Evolutionary conservation across 345 rosid genomes (phyloP), one percentile per base, ranked within the genome.

Genomic region (Diplotaxis tenuifolia): DNA sequence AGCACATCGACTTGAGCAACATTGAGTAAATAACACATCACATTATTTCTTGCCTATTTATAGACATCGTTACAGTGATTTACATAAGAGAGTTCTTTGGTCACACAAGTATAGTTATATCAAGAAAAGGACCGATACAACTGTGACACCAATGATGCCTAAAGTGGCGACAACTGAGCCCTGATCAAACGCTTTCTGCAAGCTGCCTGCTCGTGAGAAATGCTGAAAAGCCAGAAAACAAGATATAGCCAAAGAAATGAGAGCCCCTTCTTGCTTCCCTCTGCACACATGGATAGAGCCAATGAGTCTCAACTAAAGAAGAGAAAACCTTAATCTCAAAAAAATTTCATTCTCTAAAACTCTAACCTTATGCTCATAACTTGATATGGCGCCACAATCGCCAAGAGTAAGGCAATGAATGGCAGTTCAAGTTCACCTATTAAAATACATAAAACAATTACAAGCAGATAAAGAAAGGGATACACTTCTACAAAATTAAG

Each of bases 371-470:
- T 60, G 28, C 32, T 75, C 82, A 86, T 75, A 65, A 84, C 91
- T 81, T 89, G 89, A 70, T 73, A 2, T 53, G 97, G 98, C 58
- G 96, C 82, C 73, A 88, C 85, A 55, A 89, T 84, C 71, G 86
- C 88, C 82, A 89, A 73, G 71, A 94, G 87, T 21, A 91, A 66
- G 40, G 95, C 87, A 64, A 85, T 62, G 45, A 89, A 85, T 14
- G 96, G 97, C 84, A 94, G 78, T 79, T 94, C 98, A 50, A 91
- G 96, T 82, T 94, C 96, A 74, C 93, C 96, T 91, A 81, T 10
- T 5, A 52, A 53, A 11, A 27, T 12, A 69, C 11, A 2, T n/a
- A 19, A 57, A 64, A 25, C 3, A 21, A 54, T 70, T 23, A 70
- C 38, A 63, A 54, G 50, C 12, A 62, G 23, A 34, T 29, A 50